Conservation (phyloP, 163 green algal genomes). For the Volvox carteri region DNA sequence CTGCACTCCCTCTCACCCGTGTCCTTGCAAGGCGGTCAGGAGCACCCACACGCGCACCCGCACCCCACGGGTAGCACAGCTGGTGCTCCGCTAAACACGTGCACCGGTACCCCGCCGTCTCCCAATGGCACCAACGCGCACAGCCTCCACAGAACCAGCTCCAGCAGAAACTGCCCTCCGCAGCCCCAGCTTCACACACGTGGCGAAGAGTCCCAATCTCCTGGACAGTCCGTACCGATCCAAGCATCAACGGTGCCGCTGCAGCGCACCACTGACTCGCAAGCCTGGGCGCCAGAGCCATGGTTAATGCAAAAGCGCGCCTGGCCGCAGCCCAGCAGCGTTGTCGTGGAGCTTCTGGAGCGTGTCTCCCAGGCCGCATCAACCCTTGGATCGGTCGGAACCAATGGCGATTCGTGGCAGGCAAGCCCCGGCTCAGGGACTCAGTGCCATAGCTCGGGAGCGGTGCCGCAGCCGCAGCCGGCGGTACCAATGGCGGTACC, state of each 20-base stretch:
- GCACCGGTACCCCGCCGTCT: too few relatives aligned
- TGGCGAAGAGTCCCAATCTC: background rate
- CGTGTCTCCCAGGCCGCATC: background rate
- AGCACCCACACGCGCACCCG: background rate
- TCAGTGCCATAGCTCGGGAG: background rate
- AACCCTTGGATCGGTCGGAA: background rate
- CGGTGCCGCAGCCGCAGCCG: background rate
- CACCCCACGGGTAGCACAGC: too few relatives aligned
- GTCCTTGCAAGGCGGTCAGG: too few relatives aligned
- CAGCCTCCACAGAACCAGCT: too few relatives aligned
- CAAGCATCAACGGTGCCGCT: background rate
- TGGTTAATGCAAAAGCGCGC: background rate
- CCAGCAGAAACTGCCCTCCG: background rate
- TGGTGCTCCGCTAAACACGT: too few relatives aligned
- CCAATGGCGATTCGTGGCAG: background rate
- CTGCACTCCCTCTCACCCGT: background rate
- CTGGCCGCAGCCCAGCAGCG: background rate
- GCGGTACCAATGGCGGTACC: background rate
- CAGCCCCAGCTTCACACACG: background rate
- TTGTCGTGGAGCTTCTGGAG: slow-evolving; percentile 24
- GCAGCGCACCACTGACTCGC: background rate
- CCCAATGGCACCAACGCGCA: too few relatives aligned
- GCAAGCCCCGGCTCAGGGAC: background rate
- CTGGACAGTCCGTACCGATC: background rate
- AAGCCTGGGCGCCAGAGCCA: background rate